Conservation (phyloP, 1,284 basidiomycete genomes). For the Peniophora sp. region DNA sequence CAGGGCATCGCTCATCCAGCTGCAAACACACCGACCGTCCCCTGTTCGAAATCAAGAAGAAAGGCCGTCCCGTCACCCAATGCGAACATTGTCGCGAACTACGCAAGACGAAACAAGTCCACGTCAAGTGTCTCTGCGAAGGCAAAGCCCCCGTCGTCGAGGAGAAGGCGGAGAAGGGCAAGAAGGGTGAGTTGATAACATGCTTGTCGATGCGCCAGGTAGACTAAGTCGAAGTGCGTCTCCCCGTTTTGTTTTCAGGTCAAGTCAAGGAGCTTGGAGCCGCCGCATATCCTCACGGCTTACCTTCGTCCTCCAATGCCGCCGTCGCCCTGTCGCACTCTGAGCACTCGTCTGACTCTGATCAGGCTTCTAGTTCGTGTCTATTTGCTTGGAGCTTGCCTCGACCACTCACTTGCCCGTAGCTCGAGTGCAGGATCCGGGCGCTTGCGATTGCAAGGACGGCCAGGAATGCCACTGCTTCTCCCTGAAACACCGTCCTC, state of each 20-base stretch:
- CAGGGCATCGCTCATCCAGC: conserved; percentile 70
- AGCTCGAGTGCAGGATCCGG: not conserved
- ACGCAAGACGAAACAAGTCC: conserved; percentile 67
- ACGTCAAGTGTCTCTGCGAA: conserved; percentile 59
- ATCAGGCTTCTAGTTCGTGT: conserved; percentile 33
- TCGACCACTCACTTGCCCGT: not conserved
- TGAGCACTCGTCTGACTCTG: conserved; percentile 40
- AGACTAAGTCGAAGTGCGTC: conserved; percentile 40
- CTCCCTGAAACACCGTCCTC: conserved; percentile 4
- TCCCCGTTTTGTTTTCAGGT: conserved; percentile 16
- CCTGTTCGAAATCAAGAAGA: conserved; percentile 78
- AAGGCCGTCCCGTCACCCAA: conserved; percentile 74
- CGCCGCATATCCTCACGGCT: conserved; percentile 66
- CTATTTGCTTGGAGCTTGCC: conserved; percentile 1
- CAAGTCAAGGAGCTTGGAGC: conserved; percentile 48
- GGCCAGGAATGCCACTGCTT: conserved; percentile 33
- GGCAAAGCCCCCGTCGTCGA: conserved; percentile 11
- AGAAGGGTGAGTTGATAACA: conserved; percentile 47
- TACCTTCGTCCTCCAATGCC: conserved; percentile 57
- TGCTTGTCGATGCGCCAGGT: conserved; percentile 2
- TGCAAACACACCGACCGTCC: conserved; percentile 74
- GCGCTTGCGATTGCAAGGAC: conserved; percentile 29
- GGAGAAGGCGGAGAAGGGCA: conserved; percentile 25
- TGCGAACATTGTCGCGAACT: conserved; percentile 72
- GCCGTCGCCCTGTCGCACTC: conserved; percentile 35